Conservation (phyloP, 176 grass and related monocot genomes). For the Aegilops bicornis region DNA sequence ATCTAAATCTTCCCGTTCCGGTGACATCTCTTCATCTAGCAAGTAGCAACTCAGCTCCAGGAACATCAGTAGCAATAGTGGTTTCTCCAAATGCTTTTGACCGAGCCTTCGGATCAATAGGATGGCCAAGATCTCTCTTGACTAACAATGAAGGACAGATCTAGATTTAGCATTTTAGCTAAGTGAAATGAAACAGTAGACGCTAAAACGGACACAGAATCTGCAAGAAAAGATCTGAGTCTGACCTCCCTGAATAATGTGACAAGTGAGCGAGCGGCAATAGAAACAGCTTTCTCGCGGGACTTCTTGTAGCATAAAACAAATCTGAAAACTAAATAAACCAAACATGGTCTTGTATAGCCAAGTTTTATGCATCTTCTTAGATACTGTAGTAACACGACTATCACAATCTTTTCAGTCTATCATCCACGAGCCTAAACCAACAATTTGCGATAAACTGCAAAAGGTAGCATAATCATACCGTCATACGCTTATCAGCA, state of each 20-base stretch:
- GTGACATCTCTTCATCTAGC: constrained; percentile 47
- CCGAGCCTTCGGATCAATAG: constrained; percentile 67
- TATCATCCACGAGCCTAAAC: not conserved
- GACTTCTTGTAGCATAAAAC: constrained; percentile 50
- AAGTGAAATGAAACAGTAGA: constrained; percentile 1
- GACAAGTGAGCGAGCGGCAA: constrained; percentile 85
- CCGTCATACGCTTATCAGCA: not conserved
- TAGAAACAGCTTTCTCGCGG: constrained; percentile 83
- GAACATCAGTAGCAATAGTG: constrained; percentile 57
- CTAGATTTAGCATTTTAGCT: constrained; percentile 29
- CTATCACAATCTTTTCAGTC: not conserved
- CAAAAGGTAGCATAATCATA: not conserved
- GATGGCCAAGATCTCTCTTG: constrained; percentile 88
- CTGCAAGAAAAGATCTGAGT: constrained; percentile 28
- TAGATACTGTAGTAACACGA: not conserved
- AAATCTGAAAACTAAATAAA: not conserved
- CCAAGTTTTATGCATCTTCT: not conserved
- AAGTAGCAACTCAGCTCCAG: constrained; percentile 80
- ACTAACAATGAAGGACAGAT: constrained; percentile 88
- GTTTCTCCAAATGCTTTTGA: constrained; percentile 84
- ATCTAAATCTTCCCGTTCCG: constrained; percentile 26
- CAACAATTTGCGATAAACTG: not conserved
- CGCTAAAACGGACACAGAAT: constrained; percentile 12
- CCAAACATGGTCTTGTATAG: not conserved
- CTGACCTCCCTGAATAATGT: constrained; percentile 84